Percentiles rank a stretch among this genome's conserved stretches.
Conservation (phyloP, 2,329 filamentous ascomycete species). For the Ophiocordyceps sinensis region DNA sequence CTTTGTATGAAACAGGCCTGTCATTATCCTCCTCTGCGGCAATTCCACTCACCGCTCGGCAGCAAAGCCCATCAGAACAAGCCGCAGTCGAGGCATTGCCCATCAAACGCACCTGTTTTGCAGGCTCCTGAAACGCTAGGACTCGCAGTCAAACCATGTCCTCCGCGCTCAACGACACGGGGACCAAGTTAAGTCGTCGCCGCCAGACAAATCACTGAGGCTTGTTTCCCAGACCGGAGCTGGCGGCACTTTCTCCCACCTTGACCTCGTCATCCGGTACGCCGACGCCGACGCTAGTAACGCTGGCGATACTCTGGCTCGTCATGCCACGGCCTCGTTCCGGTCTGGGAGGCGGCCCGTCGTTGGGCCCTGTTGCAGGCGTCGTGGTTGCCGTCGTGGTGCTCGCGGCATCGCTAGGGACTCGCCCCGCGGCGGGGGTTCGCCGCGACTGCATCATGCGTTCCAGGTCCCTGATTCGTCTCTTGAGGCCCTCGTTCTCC, state of each 20-base stretch:
- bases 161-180: no score
- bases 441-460: constrained; percentile 33
- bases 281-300: constrained; percentile 34
- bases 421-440: constrained; percentile 29
- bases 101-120: no score
- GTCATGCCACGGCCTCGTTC: constrained; percentile 29
- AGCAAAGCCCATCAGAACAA: no score
- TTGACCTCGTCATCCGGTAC: constrained; percentile 45
- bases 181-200: background rate
- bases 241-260: constrained; percentile 48
- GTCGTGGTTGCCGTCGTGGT: constrained; percentile 33
- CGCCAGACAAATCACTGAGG: constrained; percentile 1
- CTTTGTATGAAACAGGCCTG: no score
- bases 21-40: no score
- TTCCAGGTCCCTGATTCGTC: constrained; percentile 48
- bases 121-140: no score
- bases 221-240: constrained; percentile 16
- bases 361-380: constrained; percentile 23
- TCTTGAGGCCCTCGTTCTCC: constrained; percentile 49
- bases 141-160: no score
- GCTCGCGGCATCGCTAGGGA: constrained; percentile 37
- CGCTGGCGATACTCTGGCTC: constrained; percentile 28
- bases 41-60: no score
- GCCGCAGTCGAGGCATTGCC: no score
- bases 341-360: constrained; percentile 15